Conservation (phyloP, 78 protist genomes). For the Blattamonas nauphoetae region DNA sequence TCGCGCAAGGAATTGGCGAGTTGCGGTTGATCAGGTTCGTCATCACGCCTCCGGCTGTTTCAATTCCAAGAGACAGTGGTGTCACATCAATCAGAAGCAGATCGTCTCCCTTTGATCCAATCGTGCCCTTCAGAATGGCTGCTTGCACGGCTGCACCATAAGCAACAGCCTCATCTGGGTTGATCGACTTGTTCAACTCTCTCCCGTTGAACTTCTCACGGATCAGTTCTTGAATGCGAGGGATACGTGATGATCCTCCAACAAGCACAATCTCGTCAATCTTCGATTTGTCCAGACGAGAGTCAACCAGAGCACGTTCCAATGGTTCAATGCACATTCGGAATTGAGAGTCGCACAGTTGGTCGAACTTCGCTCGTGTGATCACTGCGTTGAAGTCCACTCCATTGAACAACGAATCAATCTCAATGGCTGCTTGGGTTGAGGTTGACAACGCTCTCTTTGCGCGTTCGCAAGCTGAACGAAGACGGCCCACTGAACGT, state of each 20-base stretch:
- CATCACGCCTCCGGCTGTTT: conserved; percentile 92
- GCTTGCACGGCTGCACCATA: conserved; percentile 99
- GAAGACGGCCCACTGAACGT: conserved; percentile 52
- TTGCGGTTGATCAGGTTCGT: conserved; percentile 87
- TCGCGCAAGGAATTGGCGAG: conserved; percentile 92
- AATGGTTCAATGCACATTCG: conserved; percentile 75
- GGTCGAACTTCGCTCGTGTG: conserved; percentile 96
- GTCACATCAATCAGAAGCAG: conserved; percentile 78
- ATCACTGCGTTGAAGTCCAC: conserved; percentile 78
- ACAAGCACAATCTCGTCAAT: conserved; percentile 87
- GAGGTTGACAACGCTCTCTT: conserved; percentile 60
- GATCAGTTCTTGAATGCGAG: conserved; percentile 86
- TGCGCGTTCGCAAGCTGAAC: conserved; percentile 61
- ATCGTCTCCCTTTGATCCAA: not conserved
- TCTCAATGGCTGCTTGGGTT: conserved; percentile 71
- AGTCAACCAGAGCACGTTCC: conserved; percentile 70
- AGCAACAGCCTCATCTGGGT: conserved; percentile 99
- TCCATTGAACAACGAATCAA: conserved; percentile 87
- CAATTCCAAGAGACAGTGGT: conserved; percentile 91
- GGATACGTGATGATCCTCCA: conserved; percentile 97
- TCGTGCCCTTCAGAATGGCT: conserved; percentile 70
- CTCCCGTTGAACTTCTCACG: conserved; percentile 89
- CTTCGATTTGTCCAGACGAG: conserved; percentile 58
- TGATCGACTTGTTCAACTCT: conserved; percentile 72
- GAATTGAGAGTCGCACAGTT: conserved; percentile 81